phyloP scores from a whole-genome alignment of 2,329 filamentous ascomycete genomes.

The Phialocephala subalpina region DNA sequence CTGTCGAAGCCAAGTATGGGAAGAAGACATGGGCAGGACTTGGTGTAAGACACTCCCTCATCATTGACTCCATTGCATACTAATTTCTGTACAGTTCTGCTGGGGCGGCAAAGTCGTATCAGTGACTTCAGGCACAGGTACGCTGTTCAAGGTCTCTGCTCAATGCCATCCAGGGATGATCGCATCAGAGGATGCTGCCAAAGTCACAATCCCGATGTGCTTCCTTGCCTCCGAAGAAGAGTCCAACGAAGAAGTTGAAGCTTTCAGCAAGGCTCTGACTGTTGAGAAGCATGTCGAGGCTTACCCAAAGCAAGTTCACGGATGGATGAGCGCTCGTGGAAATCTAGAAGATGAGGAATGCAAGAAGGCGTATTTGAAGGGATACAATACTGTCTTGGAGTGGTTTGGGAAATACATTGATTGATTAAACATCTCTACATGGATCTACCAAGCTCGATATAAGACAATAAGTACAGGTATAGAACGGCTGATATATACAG shows the following conservation, averaged over 20 bases:
- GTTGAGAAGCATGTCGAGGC: constrained; percentile 54
- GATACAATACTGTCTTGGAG: constrained; percentile 51
- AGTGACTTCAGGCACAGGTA: constrained; percentile 29
- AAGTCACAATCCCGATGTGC: constrained; percentile 66
- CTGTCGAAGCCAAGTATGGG: constrained; percentile 58
- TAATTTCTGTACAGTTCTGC: constrained; percentile 31
- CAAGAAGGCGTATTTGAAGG: constrained; percentile 54
- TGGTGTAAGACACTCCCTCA: constrained; percentile 17
- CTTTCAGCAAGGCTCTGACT: constrained; percentile 51
- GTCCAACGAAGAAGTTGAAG: constrained; percentile 49
- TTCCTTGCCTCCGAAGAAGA: constrained; percentile 74
- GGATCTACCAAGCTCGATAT: neutral
- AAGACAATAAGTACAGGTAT: neutral
- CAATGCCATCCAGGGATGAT: constrained; percentile 67
- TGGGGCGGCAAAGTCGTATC: constrained; percentile 40
- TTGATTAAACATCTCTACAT: neutral
- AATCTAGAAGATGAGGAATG: constrained; percentile 54
- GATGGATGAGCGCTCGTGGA: constrained; percentile 63
- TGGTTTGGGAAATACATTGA: constrained; percentile 49
- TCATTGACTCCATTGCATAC: neutral
- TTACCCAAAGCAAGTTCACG: constrained; percentile 57
- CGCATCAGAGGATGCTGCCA: constrained; percentile 64
- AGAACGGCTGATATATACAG: neutral
- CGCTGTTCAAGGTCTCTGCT: constrained; percentile 58
- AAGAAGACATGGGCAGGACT: constrained; percentile 54